Evolutionary conservation across 441 rosid species (phyloP).

Genomic region (Erysimum pusillum): DNA sequence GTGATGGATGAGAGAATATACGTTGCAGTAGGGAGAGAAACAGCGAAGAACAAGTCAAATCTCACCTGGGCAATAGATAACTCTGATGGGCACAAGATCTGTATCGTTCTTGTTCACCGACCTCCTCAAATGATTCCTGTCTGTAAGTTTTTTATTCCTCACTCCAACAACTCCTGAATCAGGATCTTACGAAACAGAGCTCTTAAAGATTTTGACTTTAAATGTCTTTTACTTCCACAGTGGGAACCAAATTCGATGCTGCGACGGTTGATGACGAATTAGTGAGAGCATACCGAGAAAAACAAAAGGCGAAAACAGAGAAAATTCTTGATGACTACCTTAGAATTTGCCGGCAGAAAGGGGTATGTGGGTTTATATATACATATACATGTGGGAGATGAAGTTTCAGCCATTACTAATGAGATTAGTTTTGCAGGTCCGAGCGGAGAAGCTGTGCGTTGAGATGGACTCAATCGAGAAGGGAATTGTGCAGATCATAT

Average conservation of each 20-base stretch:
- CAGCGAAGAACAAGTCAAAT: conserved; percentile 59
- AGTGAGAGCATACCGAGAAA: conserved; percentile 65
- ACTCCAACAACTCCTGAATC: background rate
- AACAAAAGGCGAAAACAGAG: conserved; percentile 64
- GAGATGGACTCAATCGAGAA: conserved; percentile 60
- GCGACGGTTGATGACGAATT: conserved; percentile 60
- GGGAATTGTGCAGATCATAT: conserved; percentile 64
- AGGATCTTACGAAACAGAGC: conserved; percentile 5
- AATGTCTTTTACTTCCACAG: conserved; percentile 49
- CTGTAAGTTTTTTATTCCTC: conserved; percentile 49
- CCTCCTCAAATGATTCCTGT: conserved; percentile 74
- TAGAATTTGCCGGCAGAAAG: conserved; percentile 56
- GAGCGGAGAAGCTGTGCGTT: conserved; percentile 54
- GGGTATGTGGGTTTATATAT: conserved; percentile 57
- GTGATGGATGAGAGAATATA: conserved; percentile 68
- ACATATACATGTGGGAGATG: background rate
- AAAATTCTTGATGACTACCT: conserved; percentile 64
- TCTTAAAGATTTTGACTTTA: conserved; percentile 10
- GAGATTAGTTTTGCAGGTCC: conserved; percentile 49
- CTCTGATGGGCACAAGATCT: conserved; percentile 68
- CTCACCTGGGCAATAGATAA: conserved; percentile 73
- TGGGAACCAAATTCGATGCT: conserved; percentile 78
- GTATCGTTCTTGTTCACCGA: conserved; percentile 71
- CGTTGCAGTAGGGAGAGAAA: conserved; percentile 72
- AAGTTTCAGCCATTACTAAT: conserved; percentile 28